Percentiles rank a stretch among this genome's conserved stretches.
Evolutionary conservation across 2,329 filamentous ascomycete species (phyloP).

Genomic region (Aspergillus sp.): DNA sequence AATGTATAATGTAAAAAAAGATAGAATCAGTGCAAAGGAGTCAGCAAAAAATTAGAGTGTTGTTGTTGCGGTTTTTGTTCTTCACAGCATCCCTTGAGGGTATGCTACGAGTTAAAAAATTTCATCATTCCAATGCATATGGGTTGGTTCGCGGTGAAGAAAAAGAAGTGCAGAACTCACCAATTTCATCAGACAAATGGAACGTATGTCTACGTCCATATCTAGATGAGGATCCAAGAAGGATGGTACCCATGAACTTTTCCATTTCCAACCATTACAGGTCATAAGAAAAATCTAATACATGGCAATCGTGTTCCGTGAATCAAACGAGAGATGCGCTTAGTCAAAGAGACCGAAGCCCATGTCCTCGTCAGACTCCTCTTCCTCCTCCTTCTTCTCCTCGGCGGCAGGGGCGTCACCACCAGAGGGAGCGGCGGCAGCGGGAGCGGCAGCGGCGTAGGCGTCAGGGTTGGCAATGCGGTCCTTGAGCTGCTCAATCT

Average conservation of each 20-base stretch:
- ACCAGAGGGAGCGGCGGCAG: constrained; percentile 50
- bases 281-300: constrained; percentile 30
- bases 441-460: constrained; percentile 78
- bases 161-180: constrained; percentile 14
- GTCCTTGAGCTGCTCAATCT: constrained; percentile 97
- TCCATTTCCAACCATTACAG: constrained; percentile 29
- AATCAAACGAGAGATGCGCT: constrained; percentile 22
- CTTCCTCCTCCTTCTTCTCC: constrained; percentile 58
- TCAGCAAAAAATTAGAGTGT: constrained; percentile 71
- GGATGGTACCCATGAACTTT: constrained; percentile 13
- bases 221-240: constrained; percentile 14
- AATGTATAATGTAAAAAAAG: neutral
- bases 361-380: constrained; percentile 56
- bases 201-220: constrained; percentile 30
- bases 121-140: constrained; percentile 50
- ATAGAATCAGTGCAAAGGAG: constrained; percentile 19
- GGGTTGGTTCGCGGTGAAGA: neutral
- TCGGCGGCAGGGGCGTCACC: constrained; percentile 47
- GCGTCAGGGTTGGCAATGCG: constrained; percentile 98
- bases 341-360: constrained; percentile 77
- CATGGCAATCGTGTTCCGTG: constrained; percentile 27
- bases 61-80: constrained; percentile 56
- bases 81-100: constrained; percentile 41
- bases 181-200: constrained; percentile 23
- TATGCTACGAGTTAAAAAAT: constrained; percentile 60